phyloP scores from a whole-genome alignment of 345 rosid species.

The Populus alba region DNA sequence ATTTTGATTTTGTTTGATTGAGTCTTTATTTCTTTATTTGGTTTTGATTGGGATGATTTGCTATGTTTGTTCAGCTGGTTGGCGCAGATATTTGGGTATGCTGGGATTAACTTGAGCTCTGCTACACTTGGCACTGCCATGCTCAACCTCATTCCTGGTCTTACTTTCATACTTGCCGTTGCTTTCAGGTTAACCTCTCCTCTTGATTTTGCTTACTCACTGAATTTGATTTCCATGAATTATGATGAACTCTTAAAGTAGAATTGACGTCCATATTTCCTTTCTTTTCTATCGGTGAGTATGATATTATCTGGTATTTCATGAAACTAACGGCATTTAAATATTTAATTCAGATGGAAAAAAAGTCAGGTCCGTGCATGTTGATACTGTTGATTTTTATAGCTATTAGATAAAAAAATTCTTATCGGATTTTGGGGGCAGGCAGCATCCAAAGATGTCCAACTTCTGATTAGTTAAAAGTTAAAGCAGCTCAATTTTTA shows the following conservation, averaged over 20 bases:
- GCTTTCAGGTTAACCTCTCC: constrained; percentile 41
- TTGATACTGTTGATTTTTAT: background rate
- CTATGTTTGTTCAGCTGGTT: constrained; percentile 16
- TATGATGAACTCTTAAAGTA: background rate
- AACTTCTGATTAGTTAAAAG: background rate
- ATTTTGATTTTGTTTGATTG: background rate
- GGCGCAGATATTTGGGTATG: constrained; percentile 40
- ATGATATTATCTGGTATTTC: background rate
- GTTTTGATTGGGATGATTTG: constrained; percentile 12
- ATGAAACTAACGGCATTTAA: background rate
- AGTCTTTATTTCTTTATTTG: background rate
- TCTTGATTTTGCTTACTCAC: background rate
- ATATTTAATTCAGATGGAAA: background rate
- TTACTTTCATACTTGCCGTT: constrained; percentile 55
- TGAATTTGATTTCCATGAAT: constrained; percentile 4
- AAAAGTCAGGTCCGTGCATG: background rate
- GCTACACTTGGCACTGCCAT: constrained; percentile 57
- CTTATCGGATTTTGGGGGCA: background rate
- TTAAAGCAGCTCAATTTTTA: background rate
- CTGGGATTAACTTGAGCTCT: constrained; percentile 54
- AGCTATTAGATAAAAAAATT: background rate
- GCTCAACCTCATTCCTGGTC: constrained; percentile 59
- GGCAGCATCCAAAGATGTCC: background rate
- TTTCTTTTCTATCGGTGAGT: background rate
- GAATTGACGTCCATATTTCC: background rate